Evolutionary conservation across 306 rosid genomes (phyloP).

Genomic region (Spatholobus suberectus): DNA sequence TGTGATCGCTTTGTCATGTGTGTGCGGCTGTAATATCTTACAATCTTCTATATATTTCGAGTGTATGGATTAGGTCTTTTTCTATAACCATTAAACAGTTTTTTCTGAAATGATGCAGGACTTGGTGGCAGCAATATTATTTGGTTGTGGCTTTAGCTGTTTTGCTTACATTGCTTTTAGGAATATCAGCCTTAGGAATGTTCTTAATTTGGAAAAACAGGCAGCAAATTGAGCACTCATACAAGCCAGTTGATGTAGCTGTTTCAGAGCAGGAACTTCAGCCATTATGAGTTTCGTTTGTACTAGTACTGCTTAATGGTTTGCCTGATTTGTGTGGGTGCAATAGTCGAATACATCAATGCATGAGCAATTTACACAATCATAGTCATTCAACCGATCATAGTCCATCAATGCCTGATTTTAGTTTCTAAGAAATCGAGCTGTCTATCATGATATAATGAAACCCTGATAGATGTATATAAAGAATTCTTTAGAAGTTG

Average conservation of each 20-base stretch:
- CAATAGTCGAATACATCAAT: slow-evolving; percentile 33
- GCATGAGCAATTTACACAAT: slow-evolving; percentile 38
- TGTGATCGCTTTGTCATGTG: background rate
- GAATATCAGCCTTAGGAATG: slow-evolving; percentile 58
- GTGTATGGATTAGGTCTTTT: slow-evolving; percentile 2
- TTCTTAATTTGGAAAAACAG: slow-evolving; percentile 72
- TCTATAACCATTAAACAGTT: slow-evolving; percentile 13
- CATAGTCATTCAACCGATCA: slow-evolving; percentile 25
- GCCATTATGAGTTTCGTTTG: slow-evolving; percentile 59
- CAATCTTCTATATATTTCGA: background rate
- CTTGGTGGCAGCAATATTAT: slow-evolving; percentile 67
- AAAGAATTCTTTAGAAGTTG: slow-evolving; percentile 34
- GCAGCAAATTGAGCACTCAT: slow-evolving; percentile 55
- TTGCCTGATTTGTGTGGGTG: slow-evolving; percentile 26
- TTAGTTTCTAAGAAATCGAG: slow-evolving; percentile 41
- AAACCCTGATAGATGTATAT: slow-evolving; percentile 45
- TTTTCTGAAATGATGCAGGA: slow-evolving; percentile 60
- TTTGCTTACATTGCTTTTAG: slow-evolving; percentile 57
- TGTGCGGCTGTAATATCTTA: background rate
- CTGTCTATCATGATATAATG: slow-evolving; percentile 36
- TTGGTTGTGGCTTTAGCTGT: slow-evolving; percentile 51
- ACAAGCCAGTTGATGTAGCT: slow-evolving; percentile 72
- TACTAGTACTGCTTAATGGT: slow-evolving; percentile 38
- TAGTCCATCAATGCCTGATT: too few relatives aligned
- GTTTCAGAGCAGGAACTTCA: slow-evolving; percentile 93